phyloP scores from a whole-genome alignment of 1,284 basidiomycete species.

The Trametes polyzona region DNA sequence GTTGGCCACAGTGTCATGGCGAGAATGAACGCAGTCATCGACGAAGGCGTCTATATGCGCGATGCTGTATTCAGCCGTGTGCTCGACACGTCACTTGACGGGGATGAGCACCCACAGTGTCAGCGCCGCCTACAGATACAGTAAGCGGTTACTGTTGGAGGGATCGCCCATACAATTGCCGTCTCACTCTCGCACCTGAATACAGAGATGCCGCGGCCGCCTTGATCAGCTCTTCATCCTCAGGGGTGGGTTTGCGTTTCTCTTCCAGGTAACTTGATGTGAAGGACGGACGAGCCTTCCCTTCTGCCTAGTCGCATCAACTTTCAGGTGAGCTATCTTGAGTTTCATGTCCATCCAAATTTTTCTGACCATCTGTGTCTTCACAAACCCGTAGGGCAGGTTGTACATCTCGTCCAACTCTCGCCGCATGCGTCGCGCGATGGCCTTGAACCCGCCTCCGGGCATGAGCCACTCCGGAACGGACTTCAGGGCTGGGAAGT shows the following conservation, averaged over 20 bases:
- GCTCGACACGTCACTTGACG: too few relatives aligned
- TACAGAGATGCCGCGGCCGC: constrained; percentile 45
- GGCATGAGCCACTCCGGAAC: constrained; percentile 43
- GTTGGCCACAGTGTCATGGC: constrained; percentile 41
- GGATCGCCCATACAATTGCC: too few relatives aligned
- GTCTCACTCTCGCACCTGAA: constrained; percentile 33
- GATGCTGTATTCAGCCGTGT: too few relatives aligned
- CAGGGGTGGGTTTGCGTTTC: constrained; percentile 20
- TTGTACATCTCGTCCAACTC: constrained; percentile 39
- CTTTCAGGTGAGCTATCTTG: too few relatives aligned
- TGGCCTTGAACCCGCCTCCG: constrained; percentile 36
- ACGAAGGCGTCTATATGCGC: constrained; percentile 30
- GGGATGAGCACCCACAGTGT: constrained; percentile 34
- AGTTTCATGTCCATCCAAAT: too few relatives aligned
- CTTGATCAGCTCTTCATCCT: constrained; percentile 43
- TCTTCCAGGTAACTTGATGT: constrained; percentile 35
- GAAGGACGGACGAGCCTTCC: constrained; percentile 31
- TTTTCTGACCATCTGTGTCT: constrained; percentile 37
- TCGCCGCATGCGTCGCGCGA: constrained; percentile 34
- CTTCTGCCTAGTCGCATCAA: not conserved
- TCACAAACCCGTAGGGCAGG: constrained; percentile 39
- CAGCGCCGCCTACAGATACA: constrained; percentile 20
- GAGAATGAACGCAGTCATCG: constrained; percentile 39
- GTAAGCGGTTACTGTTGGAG: not conserved
- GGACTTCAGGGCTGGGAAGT: constrained; percentile 39